A percentile compares a stretch with the other conserved stretches of the same genome.
These are phyloP conservation scores for Actinomortierella wolfii DNA, from an alignment of 371 early-diverging fungal species.

Conservation along the genomic window DNA sequence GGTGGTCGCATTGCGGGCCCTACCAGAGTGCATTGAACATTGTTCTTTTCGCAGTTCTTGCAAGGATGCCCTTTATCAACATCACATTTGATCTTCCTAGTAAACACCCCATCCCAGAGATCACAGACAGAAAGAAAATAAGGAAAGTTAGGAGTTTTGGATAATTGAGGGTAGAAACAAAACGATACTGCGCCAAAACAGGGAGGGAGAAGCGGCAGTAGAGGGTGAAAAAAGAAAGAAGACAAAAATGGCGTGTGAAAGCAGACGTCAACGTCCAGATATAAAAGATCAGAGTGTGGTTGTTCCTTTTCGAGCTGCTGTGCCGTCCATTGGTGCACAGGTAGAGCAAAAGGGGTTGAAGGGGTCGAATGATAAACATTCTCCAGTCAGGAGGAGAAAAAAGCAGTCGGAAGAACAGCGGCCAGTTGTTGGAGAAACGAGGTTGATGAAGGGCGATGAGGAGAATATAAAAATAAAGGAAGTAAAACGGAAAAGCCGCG, in stretches of 20 bases:
- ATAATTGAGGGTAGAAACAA: background rate
- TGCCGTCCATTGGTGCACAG: too few relatives aligned
- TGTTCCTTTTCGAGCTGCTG: too few relatives aligned
- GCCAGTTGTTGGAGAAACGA: too few relatives aligned
- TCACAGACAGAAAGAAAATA: background rate
- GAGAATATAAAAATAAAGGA: background rate
- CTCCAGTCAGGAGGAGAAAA: too few relatives aligned
- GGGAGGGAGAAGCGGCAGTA: background rate
- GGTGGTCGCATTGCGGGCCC: slow-evolving; percentile 42
- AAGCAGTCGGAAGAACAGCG: background rate
- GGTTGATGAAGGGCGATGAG: too few relatives aligned
- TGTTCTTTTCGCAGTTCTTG: slow-evolving; percentile 36
- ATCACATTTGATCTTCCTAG: slow-evolving; percentile 45
- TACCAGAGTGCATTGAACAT: slow-evolving; percentile 36
- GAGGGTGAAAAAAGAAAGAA: background rate
- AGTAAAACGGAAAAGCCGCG: background rate
- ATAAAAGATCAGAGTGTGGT: too few relatives aligned
- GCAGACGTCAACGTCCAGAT: too few relatives aligned
- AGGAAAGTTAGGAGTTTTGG: background rate
- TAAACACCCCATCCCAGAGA: background rate
- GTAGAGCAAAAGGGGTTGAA: too few relatives aligned
- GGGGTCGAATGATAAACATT: too few relatives aligned
- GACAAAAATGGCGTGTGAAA: background rate
- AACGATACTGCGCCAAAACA: background rate
- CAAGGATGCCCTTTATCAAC: slow-evolving; percentile 36